These are phyloP conservation scores for Fagopyrum tataricum DNA, from an alignment of 148 eudicot species.

Conservation along the genomic window DNA sequence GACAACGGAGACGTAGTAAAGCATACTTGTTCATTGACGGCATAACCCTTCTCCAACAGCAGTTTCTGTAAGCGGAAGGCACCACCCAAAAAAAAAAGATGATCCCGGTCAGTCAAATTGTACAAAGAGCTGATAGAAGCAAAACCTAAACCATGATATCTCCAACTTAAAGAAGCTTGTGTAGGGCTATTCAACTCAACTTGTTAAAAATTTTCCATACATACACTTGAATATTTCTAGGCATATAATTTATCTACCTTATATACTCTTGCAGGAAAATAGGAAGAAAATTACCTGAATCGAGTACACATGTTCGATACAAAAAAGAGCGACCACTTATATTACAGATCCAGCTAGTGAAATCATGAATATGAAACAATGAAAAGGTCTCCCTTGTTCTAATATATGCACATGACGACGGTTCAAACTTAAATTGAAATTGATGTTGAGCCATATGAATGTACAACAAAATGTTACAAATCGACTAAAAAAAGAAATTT, in stretches of 20 bases:
- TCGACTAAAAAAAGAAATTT: background rate
- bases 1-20: conserved; percentile 24
- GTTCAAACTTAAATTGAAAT: background rate
- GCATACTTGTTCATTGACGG: conserved; percentile 26
- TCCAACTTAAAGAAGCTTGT: background rate
- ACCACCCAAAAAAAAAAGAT: background rate
- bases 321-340: background rate
- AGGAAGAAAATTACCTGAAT: background rate
- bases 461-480: background rate
- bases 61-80: conserved; percentile 35
- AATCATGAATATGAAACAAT: background rate
- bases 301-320: background rate
- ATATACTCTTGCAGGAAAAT: background rate
- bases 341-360: conserved; percentile 7
- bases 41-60: conserved; percentile 40
- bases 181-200: background rate
- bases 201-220: background rate
- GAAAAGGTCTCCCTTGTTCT: background rate
- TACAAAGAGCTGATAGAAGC: background rate
- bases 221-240: background rate
- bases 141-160: background rate
- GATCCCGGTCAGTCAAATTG: background rate
- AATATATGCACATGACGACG: background rate
- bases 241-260: background rate
- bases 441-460: background rate